These are phyloP conservation scores for Blastocystis sp. DNA, from an alignment of 352 stramenopile species.

Conservation along the genomic window DNA sequence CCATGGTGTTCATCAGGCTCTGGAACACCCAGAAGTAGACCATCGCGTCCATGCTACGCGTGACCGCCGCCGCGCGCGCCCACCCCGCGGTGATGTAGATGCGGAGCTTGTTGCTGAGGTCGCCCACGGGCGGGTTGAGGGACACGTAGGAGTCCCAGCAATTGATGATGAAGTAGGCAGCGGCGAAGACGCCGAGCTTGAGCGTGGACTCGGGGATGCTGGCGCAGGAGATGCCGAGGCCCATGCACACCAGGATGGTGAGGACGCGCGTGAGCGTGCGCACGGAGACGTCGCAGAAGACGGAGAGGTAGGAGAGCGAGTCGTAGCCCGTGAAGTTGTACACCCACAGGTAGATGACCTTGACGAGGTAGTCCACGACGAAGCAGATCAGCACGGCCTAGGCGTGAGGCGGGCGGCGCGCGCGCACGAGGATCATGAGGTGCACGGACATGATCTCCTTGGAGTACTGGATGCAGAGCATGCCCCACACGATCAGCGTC, in stretches of 20 bases:
- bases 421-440: slow-evolving; percentile 53
- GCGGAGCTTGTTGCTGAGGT: background rate
- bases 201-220: slow-evolving; percentile 36
- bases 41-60: slow-evolving; percentile 44
- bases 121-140: background rate
- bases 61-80: background rate
- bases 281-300: slow-evolving; percentile 40
- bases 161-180: slow-evolving; percentile 42
- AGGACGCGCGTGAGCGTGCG: slow-evolving; percentile 65
- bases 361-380: slow-evolving; percentile 52
- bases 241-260: slow-evolving; percentile 69
- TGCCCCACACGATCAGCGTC: slow-evolving; percentile 48
- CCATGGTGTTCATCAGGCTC: slow-evolving; percentile 67
- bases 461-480: slow-evolving; percentile 66
- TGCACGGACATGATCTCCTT: slow-evolving; percentile 70
- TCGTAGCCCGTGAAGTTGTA: slow-evolving; percentile 63
- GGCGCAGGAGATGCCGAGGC: slow-evolving; percentile 46
- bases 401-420: background rate
- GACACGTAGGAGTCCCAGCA: slow-evolving; percentile 33
- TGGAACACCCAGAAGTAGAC: slow-evolving; percentile 70
- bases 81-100: slow-evolving; percentile 63
- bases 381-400: slow-evolving; percentile 57
- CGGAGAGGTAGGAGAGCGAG: slow-evolving; percentile 23
- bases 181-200: slow-evolving; percentile 51
- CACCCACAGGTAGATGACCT: slow-evolving; percentile 60